Evolutionary conservation across 2,329 filamentous ascomycete genomes (phyloP), one percentile per base, ranked within the genome.

Genomic region (Aspergillus glaucus): DNA sequence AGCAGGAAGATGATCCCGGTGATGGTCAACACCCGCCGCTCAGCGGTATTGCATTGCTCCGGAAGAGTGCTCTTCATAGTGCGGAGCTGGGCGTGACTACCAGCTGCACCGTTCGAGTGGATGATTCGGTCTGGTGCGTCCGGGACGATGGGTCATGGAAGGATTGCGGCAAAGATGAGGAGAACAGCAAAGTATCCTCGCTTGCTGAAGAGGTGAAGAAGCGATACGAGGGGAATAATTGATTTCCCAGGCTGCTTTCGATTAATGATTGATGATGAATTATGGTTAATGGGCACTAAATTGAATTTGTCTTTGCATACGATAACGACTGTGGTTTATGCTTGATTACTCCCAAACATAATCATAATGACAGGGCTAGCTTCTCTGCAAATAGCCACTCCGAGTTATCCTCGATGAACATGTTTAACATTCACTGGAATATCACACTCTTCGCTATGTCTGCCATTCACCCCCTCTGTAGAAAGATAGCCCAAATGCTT

Each of bases 121-220:
- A 94, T 63, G 78, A 88, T 48, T 75, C 92, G 66, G 75, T 87
- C 48, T 88, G 93, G 74, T 98, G 93, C 71, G 80, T 97, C 55
- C 79, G 85, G 45, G 91, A 97, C 65, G 80, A 73, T 21, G 86
- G 85, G 10, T 64, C 86, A 61, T 97, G 91, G 89, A 85, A 74
- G 49, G 79, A 93, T 56, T 96, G 92, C 65, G 81, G 84, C 3
- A 77, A 60, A 86, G 88, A 44, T 61, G 82, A 48, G 74, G 75
- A 55, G 80, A 69, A 68, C 4, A 68, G 66, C 44, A 57, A 70
- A n/a, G 68, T 72, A 5, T 57, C 64, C 57, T 85, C 90, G 61
- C 76, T 97, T 47, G 80, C 95, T 46, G 74, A 81, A 59, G 85
- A 88, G 68, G 82, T 97, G 54, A 80, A 91, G 74, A 82, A 83